Conservation (phyloP, 1,284 basidiomycete species). For the Ustilago bromivora region DNA sequence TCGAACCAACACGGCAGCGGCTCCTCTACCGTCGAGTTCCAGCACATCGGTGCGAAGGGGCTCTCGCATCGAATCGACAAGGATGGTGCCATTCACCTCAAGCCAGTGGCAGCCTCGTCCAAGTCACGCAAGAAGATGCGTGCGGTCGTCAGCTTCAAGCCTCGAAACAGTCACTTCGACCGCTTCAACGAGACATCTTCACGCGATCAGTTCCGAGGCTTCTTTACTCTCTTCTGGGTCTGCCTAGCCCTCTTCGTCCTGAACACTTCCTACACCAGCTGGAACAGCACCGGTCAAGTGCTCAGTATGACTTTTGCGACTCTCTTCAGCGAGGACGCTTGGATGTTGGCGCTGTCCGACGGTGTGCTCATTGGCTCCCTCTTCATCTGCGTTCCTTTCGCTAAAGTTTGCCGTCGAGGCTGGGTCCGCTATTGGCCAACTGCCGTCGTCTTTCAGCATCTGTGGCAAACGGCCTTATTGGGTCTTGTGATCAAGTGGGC, state of each 20-base stretch:
- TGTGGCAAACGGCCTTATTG: constrained; percentile 59
- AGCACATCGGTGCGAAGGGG: constrained; percentile 53
- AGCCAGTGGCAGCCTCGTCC: constrained; percentile 43
- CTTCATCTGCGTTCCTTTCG: constrained; percentile 83
- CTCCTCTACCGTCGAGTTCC: constrained; percentile 43
- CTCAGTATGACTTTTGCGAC: constrained; percentile 83
- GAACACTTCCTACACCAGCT: constrained; percentile 61
- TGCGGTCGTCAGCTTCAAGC: constrained; percentile 60
- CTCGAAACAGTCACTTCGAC: constrained; percentile 57
- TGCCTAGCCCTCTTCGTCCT: constrained; percentile 63
- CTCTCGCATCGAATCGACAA: constrained; percentile 51
- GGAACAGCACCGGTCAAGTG: constrained; percentile 76
- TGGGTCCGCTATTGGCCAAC: constrained; percentile 73
- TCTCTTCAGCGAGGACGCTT: constrained; percentile 87
- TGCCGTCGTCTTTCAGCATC: constrained; percentile 51
- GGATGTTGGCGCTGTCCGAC: constrained; percentile 86
- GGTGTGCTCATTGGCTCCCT: constrained; percentile 82
- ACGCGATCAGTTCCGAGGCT: constrained; percentile 63
- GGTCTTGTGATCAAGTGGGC: constrained; percentile 64
- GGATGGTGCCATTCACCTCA: constrained; percentile 55
- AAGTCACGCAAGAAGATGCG: constrained; percentile 53
- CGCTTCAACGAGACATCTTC: constrained; percentile 54
- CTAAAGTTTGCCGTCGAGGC: constrained; percentile 49
- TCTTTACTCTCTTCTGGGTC: constrained; percentile 69
- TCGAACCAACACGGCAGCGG: constrained; percentile 35